phyloP scores from a whole-genome alignment of 1,139 yeast genomes.

The Zygosaccharomyces sapae region DNA sequence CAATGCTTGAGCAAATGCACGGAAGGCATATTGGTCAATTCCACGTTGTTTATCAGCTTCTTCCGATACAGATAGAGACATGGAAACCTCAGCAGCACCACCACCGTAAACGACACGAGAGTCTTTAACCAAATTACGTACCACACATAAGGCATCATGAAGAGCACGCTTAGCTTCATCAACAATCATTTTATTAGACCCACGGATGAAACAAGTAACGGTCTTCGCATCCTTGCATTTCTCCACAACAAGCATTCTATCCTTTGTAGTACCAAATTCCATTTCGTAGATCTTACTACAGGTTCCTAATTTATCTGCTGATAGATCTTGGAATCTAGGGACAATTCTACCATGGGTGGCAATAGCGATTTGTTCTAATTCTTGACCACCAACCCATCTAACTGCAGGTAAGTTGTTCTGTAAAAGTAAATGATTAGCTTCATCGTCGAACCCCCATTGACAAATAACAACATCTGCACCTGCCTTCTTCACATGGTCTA shows the following conservation, averaged over 20 bases:
- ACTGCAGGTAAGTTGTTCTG: conserved; percentile 91
- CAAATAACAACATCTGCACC: conserved; percentile 97
- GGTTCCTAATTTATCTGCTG: conserved; percentile 74
- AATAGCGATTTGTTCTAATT: conserved; percentile 89
- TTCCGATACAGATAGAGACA: conserved; percentile 88
- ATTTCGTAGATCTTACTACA: conserved; percentile 85
- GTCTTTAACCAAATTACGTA: conserved; percentile 88
- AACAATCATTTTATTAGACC: conserved; percentile 95
- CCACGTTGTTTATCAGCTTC: conserved; percentile 93
- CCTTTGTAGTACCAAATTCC: conserved; percentile 94
- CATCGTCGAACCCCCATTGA: conserved; percentile 99
- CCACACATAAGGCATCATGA: conserved; percentile 96
- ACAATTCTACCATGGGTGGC: conserved; percentile 97
- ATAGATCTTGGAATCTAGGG: conserved; percentile 90
- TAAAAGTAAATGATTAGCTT: conserved; percentile 88
- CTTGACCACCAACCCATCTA: conserved; percentile 99
- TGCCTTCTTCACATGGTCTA: conserved; percentile 72
- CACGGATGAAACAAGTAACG: conserved; percentile 89
- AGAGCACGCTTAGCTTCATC: conserved; percentile 96
- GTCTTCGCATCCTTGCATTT: conserved; percentile 86
- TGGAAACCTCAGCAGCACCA: conserved; percentile 94
- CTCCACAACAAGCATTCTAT: conserved; percentile 92
- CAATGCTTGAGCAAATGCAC: conserved; percentile 87
- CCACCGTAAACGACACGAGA: conserved; percentile 96
- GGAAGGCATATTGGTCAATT: conserved; percentile 95